A percentile compares a stretch with the other conserved stretches of the same genome.
Evolutionary conservation across 768 basidiomycete species (phyloP).

Genomic region (Tulasnella sp.): DNA sequence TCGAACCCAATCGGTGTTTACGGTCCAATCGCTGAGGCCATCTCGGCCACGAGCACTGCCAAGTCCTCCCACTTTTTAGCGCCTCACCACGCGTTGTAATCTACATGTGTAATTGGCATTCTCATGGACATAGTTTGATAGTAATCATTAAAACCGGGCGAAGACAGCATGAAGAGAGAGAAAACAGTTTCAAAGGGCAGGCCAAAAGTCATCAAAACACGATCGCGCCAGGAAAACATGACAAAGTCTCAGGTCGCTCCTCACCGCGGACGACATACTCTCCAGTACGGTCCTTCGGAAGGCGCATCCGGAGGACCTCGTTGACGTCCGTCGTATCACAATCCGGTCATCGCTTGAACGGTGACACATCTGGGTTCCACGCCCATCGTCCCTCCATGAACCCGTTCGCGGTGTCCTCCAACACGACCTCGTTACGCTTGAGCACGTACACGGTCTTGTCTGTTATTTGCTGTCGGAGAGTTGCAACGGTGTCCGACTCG

Average conservation of each 20-base stretch:
- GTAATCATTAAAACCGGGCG: not conserved
- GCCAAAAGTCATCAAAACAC: no score
- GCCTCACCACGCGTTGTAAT: not conserved
- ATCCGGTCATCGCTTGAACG: not conserved
- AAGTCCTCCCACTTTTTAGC: not conserved
- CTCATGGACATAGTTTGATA: not conserved
- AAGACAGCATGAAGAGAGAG: not conserved
- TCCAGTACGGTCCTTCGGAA: no score
- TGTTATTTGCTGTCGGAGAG: slow-evolving; percentile 81
- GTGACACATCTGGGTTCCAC: slow-evolving; percentile 42
- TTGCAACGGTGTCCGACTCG: slow-evolving; percentile 70
- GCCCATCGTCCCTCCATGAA: slow-evolving; percentile 77
- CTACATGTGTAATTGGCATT: not conserved
- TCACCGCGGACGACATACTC: no score
- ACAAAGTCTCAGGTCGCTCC: no score
- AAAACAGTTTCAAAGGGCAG: no score
- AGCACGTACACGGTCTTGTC: slow-evolving; percentile 98
- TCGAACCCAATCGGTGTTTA: not conserved
- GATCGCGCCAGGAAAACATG: no score
- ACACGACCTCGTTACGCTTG: slow-evolving; percentile 88
- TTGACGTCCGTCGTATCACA: no score
- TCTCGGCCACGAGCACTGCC: not conserved
- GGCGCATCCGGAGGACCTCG: no score
- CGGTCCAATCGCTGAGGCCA: not conserved
- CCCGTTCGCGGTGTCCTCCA: slow-evolving; percentile 88